Base-by-base conservation (phyloP, 495 filamentous ascomycete species). In the Bryoglossum gracile region DNA sequence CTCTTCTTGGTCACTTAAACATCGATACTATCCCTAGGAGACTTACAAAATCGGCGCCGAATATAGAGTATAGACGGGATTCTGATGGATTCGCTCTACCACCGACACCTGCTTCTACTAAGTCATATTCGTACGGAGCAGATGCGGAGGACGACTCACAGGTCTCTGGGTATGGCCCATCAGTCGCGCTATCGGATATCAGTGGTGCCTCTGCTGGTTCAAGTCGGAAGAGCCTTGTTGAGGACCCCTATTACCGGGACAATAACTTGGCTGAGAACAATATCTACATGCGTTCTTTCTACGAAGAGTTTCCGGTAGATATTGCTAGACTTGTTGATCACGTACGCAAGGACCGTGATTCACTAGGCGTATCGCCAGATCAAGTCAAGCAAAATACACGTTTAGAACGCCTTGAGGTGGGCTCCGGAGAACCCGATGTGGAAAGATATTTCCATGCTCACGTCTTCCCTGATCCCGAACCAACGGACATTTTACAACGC, bases 21-120 rank as follows among this genome's bases (percentile, higher is more conserved):
- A 40, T 40, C 47, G 57, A 53, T 11, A 38, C 44, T 51, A 54
- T 63, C 43, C 55, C 53, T 38, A 62, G 59, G 50, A 45, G 53
- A 37, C 50, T 57, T 54, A 48, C 57, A 21, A 62, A 50, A 57
- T 62, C 57, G 34, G 50, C 57, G 57, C 56, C 53, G 33, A 54
- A 55, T 40, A 60, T 60, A 53, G 53, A 57, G 17, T 52, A 43
- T 38, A 56, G 23, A 55, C 58, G 53, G 41, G 59, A 59, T 50
- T 44, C 53, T 51, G 53, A 58, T 51, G 48, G 55, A 34, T 61
- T 61, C 54, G 48, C 24, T 30, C 38, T 58, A 40, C 59, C 42
- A 46, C 54, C 59, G 17, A 57, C 46, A 46, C 53, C 56, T 34
- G 56, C 43, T 58, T 61, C 59, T 48, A 48, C 46, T 43, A 35